Conservation (phyloP, 805 yeast species). For the Candida nitratophila region DNA sequence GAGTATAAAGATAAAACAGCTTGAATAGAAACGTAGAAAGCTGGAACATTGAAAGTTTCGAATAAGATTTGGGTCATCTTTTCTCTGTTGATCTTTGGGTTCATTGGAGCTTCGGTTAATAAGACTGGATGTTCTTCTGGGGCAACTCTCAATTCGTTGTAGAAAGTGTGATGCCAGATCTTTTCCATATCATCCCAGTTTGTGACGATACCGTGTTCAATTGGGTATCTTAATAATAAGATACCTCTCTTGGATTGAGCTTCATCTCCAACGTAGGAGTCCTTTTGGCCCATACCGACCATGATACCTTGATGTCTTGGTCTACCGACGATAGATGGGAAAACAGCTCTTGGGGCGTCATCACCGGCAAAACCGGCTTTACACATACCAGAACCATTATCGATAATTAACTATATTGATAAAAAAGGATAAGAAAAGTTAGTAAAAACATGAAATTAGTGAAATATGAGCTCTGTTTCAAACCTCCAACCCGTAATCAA, state of each 20-base stretch:
- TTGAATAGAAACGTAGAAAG: slow-evolving; percentile 97
- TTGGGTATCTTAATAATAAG: slow-evolving; percentile 96
- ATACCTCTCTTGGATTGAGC: slow-evolving; percentile 99
- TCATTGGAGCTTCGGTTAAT: slow-evolving; percentile 99
- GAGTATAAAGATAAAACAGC: slow-evolving; percentile 97
- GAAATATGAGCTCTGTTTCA: no score
- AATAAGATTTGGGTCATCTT: slow-evolving; percentile 99
- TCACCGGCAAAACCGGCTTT: slow-evolving; percentile 99
- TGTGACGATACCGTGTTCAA: slow-evolving; percentile 99
- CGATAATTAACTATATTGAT: slow-evolving; percentile 66
- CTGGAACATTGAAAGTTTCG: slow-evolving; percentile 99
- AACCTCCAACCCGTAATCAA: no score
- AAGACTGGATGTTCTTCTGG: slow-evolving; percentile 99
- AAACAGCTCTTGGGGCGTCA: slow-evolving; percentile 99
- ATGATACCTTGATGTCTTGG: slow-evolving; percentile 99
- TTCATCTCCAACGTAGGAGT: slow-evolving; percentile 99
- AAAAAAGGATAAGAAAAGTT: neutral
- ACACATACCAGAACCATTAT: slow-evolving; percentile 99
- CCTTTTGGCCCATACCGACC: slow-evolving; percentile 99
- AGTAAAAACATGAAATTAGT: no score
- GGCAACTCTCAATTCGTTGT: slow-evolving; percentile 99
- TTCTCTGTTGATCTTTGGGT: slow-evolving; percentile 99
- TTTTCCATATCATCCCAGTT: slow-evolving; percentile 99
- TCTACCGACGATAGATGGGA: slow-evolving; percentile 99
- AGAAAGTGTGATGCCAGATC: slow-evolving; percentile 99